Conservation (phyloP, 768 basidiomycete species). For the Russula vinacea region DNA sequence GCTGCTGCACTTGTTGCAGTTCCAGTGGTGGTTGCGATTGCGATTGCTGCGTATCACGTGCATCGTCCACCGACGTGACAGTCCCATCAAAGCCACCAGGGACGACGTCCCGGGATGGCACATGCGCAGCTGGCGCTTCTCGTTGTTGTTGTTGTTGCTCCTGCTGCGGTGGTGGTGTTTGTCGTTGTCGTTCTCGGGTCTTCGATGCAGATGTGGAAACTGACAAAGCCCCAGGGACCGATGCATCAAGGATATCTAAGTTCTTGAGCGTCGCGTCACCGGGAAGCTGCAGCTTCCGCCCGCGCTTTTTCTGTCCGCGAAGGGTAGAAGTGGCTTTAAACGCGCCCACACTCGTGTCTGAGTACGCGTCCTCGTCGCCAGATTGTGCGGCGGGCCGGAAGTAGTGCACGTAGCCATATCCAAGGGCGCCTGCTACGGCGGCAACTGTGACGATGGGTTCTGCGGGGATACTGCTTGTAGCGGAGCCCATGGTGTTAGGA, state of each 20-base stretch:
- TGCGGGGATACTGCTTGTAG: conserved; percentile 44
- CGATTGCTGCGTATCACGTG: background rate
- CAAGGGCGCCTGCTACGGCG: conserved; percentile 44
- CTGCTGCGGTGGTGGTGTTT: background rate
- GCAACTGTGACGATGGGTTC: conserved; percentile 41
- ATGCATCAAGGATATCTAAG: conserved; percentile 12
- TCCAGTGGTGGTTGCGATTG: background rate
- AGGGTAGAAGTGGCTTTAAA: conserved; percentile 6
- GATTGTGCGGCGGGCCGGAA: conserved; percentile 7
- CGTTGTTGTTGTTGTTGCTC: conserved; percentile 25
- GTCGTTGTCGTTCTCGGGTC: conserved; percentile 23
- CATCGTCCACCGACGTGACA: conserved; percentile 21
- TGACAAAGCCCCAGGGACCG: conserved; percentile 7
- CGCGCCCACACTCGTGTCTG: background rate
- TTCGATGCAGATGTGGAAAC: conserved; percentile 33
- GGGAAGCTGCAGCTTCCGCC: conserved; percentile 30
- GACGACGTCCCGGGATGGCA: conserved; percentile 41
- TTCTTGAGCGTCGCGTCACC: conserved; percentile 26
- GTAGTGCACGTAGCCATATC: conserved; percentile 39
- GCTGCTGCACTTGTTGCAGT: background rate
- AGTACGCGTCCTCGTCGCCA: background rate
- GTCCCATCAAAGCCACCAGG: conserved; percentile 47
- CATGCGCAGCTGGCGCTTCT: conserved; percentile 37
- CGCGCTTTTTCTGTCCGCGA: conserved; percentile 37
- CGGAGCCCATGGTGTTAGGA: conserved; percentile 42